Conservation (phyloP, 2,329 filamentous ascomycete genomes). For the Aspergillus pseudoglaucus region DNA sequence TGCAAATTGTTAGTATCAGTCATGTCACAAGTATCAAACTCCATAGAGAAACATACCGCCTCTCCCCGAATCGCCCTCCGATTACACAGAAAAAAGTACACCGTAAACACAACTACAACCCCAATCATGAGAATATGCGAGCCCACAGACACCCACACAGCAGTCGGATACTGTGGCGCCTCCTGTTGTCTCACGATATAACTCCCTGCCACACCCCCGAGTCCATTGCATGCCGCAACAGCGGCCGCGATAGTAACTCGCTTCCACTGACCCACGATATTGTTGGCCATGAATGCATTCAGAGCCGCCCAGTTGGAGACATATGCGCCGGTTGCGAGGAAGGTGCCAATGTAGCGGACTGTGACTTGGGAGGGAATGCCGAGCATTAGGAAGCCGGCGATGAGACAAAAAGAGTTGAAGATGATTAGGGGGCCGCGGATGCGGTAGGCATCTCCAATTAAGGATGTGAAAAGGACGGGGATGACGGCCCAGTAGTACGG, state of each 20-base stretch:
- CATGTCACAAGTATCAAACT: too few relatives aligned
- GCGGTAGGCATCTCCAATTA: slow-evolving; percentile 55
- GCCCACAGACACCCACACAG: slow-evolving; percentile 63
- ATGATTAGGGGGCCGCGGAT: slow-evolving; percentile 57
- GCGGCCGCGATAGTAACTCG: slow-evolving; percentile 55
- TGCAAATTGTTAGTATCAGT: slow-evolving; percentile 4
- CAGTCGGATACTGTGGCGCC: slow-evolving; percentile 57
- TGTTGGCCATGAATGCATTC: slow-evolving; percentile 58
- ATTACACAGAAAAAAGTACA: slow-evolving; percentile 46
- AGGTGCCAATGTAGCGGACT: slow-evolving; percentile 59
- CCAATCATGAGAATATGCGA: slow-evolving; percentile 54
- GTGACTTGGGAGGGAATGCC: slow-evolving; percentile 54
- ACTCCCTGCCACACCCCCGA: slow-evolving; percentile 59
- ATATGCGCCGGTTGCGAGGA: slow-evolving; percentile 61
- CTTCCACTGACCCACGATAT: slow-evolving; percentile 60
- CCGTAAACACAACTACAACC: slow-evolving; percentile 47
- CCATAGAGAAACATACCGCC: too few relatives aligned
- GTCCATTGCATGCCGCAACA: slow-evolving; percentile 55
- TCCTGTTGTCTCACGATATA: slow-evolving; percentile 59
- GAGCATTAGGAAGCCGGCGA: slow-evolving; percentile 60
- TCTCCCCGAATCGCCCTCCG: slow-evolving; percentile 43
- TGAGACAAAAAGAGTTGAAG: slow-evolving; percentile 58
- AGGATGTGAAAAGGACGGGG: slow-evolving; percentile 57
- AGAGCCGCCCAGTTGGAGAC: slow-evolving; percentile 64
- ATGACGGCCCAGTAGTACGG: slow-evolving; percentile 63